Base-by-base conservation (phyloP, 2,329 filamentous ascomycete species). In the Xylariaceae sp. region DNA sequence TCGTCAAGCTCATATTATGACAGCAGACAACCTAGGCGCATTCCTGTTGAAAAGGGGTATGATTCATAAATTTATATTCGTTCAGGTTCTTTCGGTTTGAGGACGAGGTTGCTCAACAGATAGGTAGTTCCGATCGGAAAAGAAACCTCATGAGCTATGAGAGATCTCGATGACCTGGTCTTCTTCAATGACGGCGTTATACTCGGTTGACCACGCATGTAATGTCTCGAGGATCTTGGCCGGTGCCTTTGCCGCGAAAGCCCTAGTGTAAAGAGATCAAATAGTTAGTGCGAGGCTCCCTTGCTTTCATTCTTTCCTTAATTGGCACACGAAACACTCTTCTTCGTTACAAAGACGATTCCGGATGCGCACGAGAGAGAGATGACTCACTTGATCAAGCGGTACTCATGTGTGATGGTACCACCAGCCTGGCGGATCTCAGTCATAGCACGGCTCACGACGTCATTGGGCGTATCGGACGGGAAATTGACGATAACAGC, bases 401-500 rank as follows among this genome's bases (percentile, higher is more conserved):
- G 69, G 66, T 88, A 93, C 60, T 84, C 79, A 69, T 94, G 88
- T 19, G 86, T 93, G 57, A 95, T 88, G 40, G 79, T 68, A 32
- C 88, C 88, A 40, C 87, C 87, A 32, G 82, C 83, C 37, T 82
- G 73, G 42, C 74, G 67, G 57, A 95, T 83, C 2, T 80, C 78
- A 34, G 84, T 68, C 72, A 85, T 93, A 36, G 88, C 89, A 45
- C 86, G 67, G 19, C 82, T 70, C 23, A 95, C 65, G 27, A 94
- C 71, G 27, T 73, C 75, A 52, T 85, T 71, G 17, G 88, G 84
- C 12, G 82, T 85, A 38, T 80, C 75, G 41, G 82, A 72, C 20
- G 85, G 81, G 62, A 89, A 95, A 60, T 79, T 88, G 59, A 96
- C 75, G 57, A 96, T 83, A 53, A 94, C 81, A 27, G 81, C 79